Conservation (phyloP, 1,139 yeast genomes). For the Komagataea norvegica region DNA sequence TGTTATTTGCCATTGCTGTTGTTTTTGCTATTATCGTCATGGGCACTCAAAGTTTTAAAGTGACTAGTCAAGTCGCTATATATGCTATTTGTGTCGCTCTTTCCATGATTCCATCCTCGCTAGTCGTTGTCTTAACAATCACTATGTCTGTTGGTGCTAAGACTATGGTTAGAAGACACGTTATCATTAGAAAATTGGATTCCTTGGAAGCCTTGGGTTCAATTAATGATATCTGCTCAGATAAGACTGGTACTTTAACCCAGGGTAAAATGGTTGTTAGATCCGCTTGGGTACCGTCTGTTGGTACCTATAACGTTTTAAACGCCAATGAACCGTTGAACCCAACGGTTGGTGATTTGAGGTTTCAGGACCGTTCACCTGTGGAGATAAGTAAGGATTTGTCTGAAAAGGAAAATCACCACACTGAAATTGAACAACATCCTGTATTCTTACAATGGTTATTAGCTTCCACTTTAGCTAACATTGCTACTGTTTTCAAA, state of each 20-base stretch:
- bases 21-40: slow-evolving; percentile 43
- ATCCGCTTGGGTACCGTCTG: slow-evolving; percentile 37
- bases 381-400: slow-evolving; percentile 32
- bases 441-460: slow-evolving; percentile 45
- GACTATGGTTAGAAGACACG: slow-evolving; percentile 42
- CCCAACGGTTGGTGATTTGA: slow-evolving; percentile 28
- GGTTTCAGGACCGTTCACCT: slow-evolving; percentile 35
- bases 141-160: slow-evolving; percentile 47
- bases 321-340: slow-evolving; percentile 25
- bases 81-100: slow-evolving; percentile 52
- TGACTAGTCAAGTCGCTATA: slow-evolving; percentile 35
- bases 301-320: slow-evolving; percentile 27
- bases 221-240: slow-evolving; percentile 47
- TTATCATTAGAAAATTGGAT: slow-evolving; percentile 42
- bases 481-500: slow-evolving; percentile 57
- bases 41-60: slow-evolving; percentile 65
- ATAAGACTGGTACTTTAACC: slow-evolving; percentile 52
- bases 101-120: slow-evolving; percentile 52
- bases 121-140: slow-evolving; percentile 51
- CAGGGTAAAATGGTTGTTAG: slow-evolving; percentile 48
- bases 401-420: slow-evolving; percentile 30
- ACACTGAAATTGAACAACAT: slow-evolving; percentile 25
- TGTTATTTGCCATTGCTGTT: slow-evolving; percentile 38
- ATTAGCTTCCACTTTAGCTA: slow-evolving; percentile 62
- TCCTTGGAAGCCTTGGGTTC: slow-evolving; percentile 50